phyloP scores from a whole-genome alignment of 345 rosid genomes.

The Populus alba region DNA sequence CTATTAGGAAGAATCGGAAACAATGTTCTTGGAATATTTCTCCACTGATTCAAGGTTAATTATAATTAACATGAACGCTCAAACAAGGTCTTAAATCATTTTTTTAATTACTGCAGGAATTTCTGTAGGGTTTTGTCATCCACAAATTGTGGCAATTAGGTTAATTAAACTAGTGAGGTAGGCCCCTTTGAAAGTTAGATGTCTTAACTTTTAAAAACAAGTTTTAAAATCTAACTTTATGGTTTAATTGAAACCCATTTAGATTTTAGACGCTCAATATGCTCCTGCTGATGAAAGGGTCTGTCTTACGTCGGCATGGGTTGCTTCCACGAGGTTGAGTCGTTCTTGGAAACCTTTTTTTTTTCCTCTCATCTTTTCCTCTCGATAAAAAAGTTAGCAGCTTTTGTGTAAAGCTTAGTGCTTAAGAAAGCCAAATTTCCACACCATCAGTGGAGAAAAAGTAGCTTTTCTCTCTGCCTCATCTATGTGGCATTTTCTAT shows the following conservation, averaged over 20 bases:
- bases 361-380: background rate
- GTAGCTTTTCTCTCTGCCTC: constrained; percentile 31
- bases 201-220: constrained; percentile 45
- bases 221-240: constrained; percentile 30
- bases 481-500: constrained; percentile 32
- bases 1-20: too few species aligned
- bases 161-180: constrained; percentile 7
- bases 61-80: background rate
- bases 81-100: background rate
- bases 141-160: constrained; percentile 4
- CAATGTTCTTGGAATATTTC: background rate
- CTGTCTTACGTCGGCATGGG: constrained; percentile 37
- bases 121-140: background rate
- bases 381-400: constrained; percentile 23
- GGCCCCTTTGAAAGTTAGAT: constrained; percentile 35
- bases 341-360: constrained; percentile 25
- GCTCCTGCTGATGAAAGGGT: constrained; percentile 23
- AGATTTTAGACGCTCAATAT: background rate
- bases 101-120: background rate
- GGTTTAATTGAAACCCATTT: constrained; percentile 32
- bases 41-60: background rate
- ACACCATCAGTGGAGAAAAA: constrained; percentile 35
- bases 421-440: constrained; percentile 36
- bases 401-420: constrained; percentile 50
- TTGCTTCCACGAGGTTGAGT: constrained; percentile 32